Evolutionary conservation across 2,329 filamentous ascomycete species (phyloP).

Genomic region (Zopfia rhizophila): DNA sequence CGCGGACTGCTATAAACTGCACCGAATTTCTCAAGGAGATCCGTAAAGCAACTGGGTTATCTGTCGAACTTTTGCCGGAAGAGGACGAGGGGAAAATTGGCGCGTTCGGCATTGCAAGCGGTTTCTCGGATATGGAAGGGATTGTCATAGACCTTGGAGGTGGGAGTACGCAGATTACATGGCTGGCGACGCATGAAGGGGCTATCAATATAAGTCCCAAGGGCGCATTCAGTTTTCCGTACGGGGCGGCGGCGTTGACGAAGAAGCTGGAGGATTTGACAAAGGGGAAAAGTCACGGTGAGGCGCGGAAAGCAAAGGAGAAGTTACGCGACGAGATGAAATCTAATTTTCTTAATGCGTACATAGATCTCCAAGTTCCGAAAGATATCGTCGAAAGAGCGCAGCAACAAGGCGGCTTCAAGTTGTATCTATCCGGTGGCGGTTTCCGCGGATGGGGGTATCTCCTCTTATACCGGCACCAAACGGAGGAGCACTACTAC

Average conservation of each 20-base stretch:
- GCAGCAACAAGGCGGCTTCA: constrained; percentile 20
- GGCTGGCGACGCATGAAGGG: constrained; percentile 66
- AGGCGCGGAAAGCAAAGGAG: constrained; percentile 63
- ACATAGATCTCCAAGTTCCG: too few species aligned
- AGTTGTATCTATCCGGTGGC: constrained; percentile 82
- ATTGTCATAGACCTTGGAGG: constrained; percentile 87
- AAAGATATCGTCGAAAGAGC: too few species aligned
- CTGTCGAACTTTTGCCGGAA: constrained; percentile 76
- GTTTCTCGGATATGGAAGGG: constrained; percentile 72
- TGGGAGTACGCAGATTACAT: constrained; percentile 75
- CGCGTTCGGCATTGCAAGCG: constrained; percentile 80
- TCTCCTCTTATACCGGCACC: too few species aligned
- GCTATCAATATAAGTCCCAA: constrained; percentile 47
- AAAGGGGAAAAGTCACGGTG: constrained; percentile 62
- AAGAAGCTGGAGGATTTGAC: constrained; percentile 53
- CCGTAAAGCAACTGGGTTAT: constrained; percentile 68
- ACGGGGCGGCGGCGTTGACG: constrained; percentile 73
- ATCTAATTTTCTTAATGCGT: too few species aligned
- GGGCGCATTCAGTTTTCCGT: constrained; percentile 73
- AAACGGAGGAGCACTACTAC: constrained; percentile 79
- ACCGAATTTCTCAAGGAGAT: constrained; percentile 73
- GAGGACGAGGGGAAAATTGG: constrained; percentile 83
- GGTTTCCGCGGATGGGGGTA: constrained; percentile 89
- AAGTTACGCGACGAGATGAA: constrained; percentile 56
- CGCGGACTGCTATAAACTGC: constrained; percentile 78